Evolutionary conservation across 306 rosid species (phyloP), one percentile per base, ranked within the genome.

Genomic region (Spatholobus suberectus): DNA sequence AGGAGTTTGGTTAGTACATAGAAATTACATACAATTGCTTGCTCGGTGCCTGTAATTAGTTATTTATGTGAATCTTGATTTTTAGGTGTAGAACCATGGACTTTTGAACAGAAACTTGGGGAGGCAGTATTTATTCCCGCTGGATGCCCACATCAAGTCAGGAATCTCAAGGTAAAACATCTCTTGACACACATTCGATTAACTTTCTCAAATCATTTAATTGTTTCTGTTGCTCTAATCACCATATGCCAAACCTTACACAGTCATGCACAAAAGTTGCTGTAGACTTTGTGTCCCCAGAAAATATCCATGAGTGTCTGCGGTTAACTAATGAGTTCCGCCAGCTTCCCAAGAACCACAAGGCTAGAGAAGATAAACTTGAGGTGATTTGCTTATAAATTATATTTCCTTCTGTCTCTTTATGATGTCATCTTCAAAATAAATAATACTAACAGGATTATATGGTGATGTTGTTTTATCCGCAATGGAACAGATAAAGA

Each of bases 131-230:
- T 93, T 90, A 90, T 93, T 80, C 96, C 97, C 58, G 97, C 97
- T 63, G 97, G 97, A 82, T 93, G 97, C 81, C 97, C 97, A 0
- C 97, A 93, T 72, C 97, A 93, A 93, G 97, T 93, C 35, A 90
- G 97, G 72, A 93, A 93, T 85, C 96, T 93, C 75, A 90, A 85
- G 96, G 97, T 89, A 80, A 83, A 68, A 26, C 47, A 29, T 54
- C 78, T 82, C 70, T 21, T 6, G 41, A 59, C 54, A 55, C 37
- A 55, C 27, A 6, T 26, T 65, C 6, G 13, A 59, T 63, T 76
- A n/a, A 63, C 23, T 37, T 59, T 51, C 18, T 55, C 21, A 71
- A 63, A 75, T 63, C 8, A 24, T 70, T 70, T 44, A 27, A 21
- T 63, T 69, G 43, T 49, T 75, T 75, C 37, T 47, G 18, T 67